Evolutionary conservation across 192 early-diverging fungal species (phyloP).

Genomic region (Phycomyces blakesleeanus): DNA sequence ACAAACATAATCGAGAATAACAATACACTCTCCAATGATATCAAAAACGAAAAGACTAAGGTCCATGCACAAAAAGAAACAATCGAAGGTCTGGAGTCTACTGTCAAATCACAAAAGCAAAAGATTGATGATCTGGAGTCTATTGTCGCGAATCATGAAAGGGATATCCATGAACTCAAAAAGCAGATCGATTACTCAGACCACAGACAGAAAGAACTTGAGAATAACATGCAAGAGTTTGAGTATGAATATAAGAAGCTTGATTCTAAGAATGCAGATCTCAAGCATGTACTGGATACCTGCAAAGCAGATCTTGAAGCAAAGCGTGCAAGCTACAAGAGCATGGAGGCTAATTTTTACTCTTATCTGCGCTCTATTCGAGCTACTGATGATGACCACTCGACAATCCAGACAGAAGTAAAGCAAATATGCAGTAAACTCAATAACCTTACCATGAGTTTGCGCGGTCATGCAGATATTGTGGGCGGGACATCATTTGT

Average conservation of each 20-base stretch:
- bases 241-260: neutral
- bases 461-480: conserved; percentile 26
- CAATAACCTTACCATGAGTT: conserved; percentile 34
- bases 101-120: no score
- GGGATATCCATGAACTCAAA: no score
- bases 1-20: no score
- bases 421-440: conserved; percentile 24
- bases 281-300: neutral
- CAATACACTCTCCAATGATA: no score
- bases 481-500: conserved; percentile 1
- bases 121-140: no score
- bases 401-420: conserved; percentile 37
- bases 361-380: conserved; percentile 26
- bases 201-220: no score
- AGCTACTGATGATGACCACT: conserved; percentile 43
- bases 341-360: conserved; percentile 14
- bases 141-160: no score
- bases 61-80: no score
- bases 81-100: no score
- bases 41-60: no score
- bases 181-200: no score
- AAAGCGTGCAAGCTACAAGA: conserved; percentile 5
- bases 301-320: neutral
- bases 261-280: neutral
- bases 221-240: no score